Percentiles rank a stretch among this genome's conserved stretches.
Conservation (phyloP, 768 basidiomycete species). For the Tulasnella sp. region DNA sequence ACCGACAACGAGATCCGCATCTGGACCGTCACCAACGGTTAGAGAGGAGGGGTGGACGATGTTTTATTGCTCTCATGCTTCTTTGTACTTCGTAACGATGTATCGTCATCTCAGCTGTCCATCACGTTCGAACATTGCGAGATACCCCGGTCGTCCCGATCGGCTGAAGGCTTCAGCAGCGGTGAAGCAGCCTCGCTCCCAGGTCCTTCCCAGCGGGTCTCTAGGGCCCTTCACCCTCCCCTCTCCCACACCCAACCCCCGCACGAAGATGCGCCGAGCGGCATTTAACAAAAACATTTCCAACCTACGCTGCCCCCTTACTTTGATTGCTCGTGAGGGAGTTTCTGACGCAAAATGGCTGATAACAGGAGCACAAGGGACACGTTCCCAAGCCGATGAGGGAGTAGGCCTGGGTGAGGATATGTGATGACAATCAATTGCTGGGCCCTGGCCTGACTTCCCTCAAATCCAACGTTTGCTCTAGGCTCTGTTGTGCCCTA, state of each 20-base stretch:
- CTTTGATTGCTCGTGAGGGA: background rate
- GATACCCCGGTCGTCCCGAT: background rate
- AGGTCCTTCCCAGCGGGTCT: too few relatives aligned
- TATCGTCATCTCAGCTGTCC: background rate
- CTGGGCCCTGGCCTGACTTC: background rate
- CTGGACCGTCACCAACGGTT: slow-evolving; percentile 64
- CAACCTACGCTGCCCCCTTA: background rate
- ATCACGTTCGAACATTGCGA: background rate
- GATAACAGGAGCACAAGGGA: background rate
- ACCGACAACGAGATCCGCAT: slow-evolving; percentile 91
- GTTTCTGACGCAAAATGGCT: background rate
- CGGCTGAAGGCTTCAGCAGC: background rate
- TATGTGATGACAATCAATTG: background rate
- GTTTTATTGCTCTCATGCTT: background rate
- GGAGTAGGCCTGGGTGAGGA: too few relatives aligned
- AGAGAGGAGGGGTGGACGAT: background rate
- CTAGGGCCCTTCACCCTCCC: too few relatives aligned
- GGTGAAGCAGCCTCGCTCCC: too few relatives aligned
- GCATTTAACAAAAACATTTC: background rate
- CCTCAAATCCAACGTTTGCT: background rate
- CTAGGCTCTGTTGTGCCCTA: background rate
- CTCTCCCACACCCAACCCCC: too few relatives aligned
- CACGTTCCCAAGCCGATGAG: too few relatives aligned
- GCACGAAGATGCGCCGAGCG: background rate
- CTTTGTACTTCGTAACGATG: slow-evolving; percentile 5